Base-by-base conservation (phyloP, 2,329 filamentous ascomycete species). In the Cadophora sp. region DNA sequence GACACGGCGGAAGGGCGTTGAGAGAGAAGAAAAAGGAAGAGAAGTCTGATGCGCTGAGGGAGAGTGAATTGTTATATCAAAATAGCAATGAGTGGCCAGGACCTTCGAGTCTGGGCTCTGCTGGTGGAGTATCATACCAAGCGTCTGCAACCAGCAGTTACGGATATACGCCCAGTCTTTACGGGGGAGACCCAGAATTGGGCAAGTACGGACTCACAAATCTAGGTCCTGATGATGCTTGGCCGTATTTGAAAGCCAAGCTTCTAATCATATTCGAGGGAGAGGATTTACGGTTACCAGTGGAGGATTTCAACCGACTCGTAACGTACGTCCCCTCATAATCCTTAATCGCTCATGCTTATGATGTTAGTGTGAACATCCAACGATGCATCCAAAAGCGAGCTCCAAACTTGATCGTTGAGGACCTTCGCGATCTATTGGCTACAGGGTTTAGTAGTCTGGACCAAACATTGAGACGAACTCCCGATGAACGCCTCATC, bases 401-500 rank as follows among this genome's bases (percentile, higher is more conserved):
- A 51, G 86, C 89, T 0, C 91, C 92, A 0, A 87, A 89, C 62
- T 82, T 89, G 48, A 87, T 96, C 67, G 82, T 95, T 12, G 92
- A 95, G 72, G 92, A 96, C 74, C 79, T 96, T 9, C 85, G 89
- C 61, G 92, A 95, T 73, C 83, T 96, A 4, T 82, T 96, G 1
- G 81, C 85, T n/a, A 91, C 92, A 0, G 96, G 96, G 1, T 99
- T 98, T 76, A 85, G 87, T 34, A 94, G 92, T 1, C 84, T 99
- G 2, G 95, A 97, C 73, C 92, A 94, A 72, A 94, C 92, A 0
- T 82, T 98, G 22, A 87, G 90, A 61, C 88, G 88, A 56, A 89
- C 93, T 0, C 86, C 93, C 0, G 95, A 98, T 76, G 94, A 97
- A 69, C 88, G 91, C 40, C 86, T 98, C n/a, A 93, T 98, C 26